These are phyloP conservation scores for Penicillium olsonii DNA, from an alignment of 2,329 filamentous ascomycete genomes.

Conservation along the genomic window DNA sequence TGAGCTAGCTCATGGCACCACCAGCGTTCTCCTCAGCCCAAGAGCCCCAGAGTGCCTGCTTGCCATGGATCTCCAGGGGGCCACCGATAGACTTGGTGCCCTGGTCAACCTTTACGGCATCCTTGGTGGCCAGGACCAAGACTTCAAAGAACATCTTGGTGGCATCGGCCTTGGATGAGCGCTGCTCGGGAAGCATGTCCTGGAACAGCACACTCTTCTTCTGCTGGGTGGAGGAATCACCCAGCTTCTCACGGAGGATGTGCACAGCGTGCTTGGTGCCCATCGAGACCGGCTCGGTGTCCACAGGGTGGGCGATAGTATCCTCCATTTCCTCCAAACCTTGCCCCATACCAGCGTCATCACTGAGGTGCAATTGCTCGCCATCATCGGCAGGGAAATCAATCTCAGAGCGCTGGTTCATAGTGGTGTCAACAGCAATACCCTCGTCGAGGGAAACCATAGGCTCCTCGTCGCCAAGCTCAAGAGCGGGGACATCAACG, in stretches of 20 bases:
- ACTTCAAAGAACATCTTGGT: slow-evolving; percentile 99
- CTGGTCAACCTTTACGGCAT: slow-evolving; percentile 96
- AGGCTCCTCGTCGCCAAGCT: slow-evolving; percentile 67
- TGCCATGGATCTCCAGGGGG: slow-evolving; percentile 80
- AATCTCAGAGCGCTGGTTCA: slow-evolving; percentile 59
- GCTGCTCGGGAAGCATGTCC: slow-evolving; percentile 78
- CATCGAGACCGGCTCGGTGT: slow-evolving; percentile 82
- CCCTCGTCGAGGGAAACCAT: slow-evolving; percentile 51
- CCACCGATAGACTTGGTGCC: slow-evolving; percentile 70
- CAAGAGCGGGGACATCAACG: slow-evolving; percentile 62
- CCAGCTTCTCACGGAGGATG: slow-evolving; percentile 85
- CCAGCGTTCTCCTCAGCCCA: slow-evolving; percentile 76
- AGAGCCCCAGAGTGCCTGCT: slow-evolving; percentile 92
- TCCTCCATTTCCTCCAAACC: slow-evolving; percentile 71
- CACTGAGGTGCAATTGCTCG: slow-evolving; percentile 46
- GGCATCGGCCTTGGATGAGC: slow-evolving; percentile 82
- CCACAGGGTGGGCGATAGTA: slow-evolving; percentile 76
- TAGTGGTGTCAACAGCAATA: slow-evolving; percentile 51
- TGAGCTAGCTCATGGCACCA: slow-evolving; percentile 43
- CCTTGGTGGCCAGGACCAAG: slow-evolving; percentile 92
- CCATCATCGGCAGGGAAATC: slow-evolving; percentile 66
- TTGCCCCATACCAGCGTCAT: slow-evolving; percentile 49
- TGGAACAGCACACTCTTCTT: slow-evolving; percentile 86
- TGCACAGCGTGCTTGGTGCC: slow-evolving; percentile 96
- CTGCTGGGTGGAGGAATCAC: slow-evolving; percentile 65